Evolutionary conservation across 2,329 filamentous ascomycete species (phyloP), one percentile per base, ranked within the genome.

Genomic region (Neonectria ditissima): DNA sequence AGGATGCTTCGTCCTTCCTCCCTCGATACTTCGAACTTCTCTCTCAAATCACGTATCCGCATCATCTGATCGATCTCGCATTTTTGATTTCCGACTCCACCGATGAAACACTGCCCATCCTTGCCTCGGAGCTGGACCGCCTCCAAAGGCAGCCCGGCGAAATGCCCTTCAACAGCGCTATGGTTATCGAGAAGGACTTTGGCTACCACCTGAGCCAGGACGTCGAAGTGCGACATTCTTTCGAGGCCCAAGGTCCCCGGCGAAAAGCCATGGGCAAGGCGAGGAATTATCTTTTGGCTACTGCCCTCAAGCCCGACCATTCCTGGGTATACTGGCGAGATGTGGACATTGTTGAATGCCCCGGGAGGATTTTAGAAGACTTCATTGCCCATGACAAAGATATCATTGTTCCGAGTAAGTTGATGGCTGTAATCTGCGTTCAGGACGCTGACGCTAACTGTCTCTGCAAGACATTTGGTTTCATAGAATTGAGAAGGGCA

Each of bases 291-390:
- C 85, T 99, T 20, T 87, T 99, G 2, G 88, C 89, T 32, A 85
- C 93, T 0, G 91, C 96, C 3, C 77, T 99, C 73, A 97, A 97
- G 82, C 89, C 94, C 0, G 94, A 98, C 65, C 96, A 99, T 77
- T 95, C 94, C 9, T 99, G 96, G 96, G 94, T 98, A 9, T 98
- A 97, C 79, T 99, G 96, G 96, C 89, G 96, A 64, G 96, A 99
- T 78, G 94, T 97, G 53, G 96, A 99, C 79, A 97, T 99, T 72
- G 89, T 92, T 50, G 94, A 99, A 76, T 97, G 92, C 77, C 93
- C 95, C 2, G 86, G 87, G 67, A 90, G 87, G 75, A 97, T 99
- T 65, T 84, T 99, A 34, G 94, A 99, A 81, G 96, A 99, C 75
- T 97, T 99, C 72, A 92, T 97, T 73, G 92, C 93, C 20, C 96